Percentiles rank a stretch among this genome's conserved stretches.
These are phyloP conservation scores for Botrytis pseudocinerea DNA, from an alignment of 2,329 filamentous ascomycete species.

Conservation along the genomic window DNA sequence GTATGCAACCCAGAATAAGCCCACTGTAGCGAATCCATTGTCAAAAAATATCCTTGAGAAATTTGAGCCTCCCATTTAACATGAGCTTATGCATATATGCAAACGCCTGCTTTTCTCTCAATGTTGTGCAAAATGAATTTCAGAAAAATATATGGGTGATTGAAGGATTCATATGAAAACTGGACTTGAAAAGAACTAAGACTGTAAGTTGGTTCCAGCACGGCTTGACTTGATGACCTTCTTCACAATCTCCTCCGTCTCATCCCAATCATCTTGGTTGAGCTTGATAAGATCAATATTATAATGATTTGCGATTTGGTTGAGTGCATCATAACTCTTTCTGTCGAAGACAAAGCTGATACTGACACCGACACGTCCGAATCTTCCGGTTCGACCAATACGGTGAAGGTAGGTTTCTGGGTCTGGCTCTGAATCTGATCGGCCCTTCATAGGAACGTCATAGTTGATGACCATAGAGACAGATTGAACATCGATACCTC, in stretches of 20 bases:
- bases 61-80: background rate
- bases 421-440: conserved; percentile 80
- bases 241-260: conserved; percentile 80
- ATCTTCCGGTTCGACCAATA: conserved; percentile 94
- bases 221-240: conserved; percentile 73
- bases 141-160: conserved; percentile 9
- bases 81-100: conserved; percentile 14
- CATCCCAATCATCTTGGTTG: conserved; percentile 86
- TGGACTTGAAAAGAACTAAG: conserved; percentile 2
- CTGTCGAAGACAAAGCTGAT: conserved; percentile 92
- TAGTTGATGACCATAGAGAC: conserved; percentile 99
- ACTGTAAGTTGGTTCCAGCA: conserved; percentile 53
- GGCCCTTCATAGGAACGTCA: conserved; percentile 74
- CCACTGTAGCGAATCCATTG: conserved; percentile 5
- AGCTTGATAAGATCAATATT: conserved; percentile 78
- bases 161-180: background rate
- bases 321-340: conserved; percentile 76
- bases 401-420: conserved; percentile 96
- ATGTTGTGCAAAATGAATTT: conserved; percentile 15
- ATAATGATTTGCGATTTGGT: conserved; percentile 78
- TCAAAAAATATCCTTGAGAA: conserved; percentile 5
- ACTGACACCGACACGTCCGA: conserved; percentile 92
- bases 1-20: conserved; percentile 21
- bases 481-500: conserved; percentile 89
- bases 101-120: conserved; percentile 21